These are phyloP conservation scores for Carex cristatella DNA, from an alignment of 176 grass and related monocot genomes.

Conservation along the genomic window DNA sequence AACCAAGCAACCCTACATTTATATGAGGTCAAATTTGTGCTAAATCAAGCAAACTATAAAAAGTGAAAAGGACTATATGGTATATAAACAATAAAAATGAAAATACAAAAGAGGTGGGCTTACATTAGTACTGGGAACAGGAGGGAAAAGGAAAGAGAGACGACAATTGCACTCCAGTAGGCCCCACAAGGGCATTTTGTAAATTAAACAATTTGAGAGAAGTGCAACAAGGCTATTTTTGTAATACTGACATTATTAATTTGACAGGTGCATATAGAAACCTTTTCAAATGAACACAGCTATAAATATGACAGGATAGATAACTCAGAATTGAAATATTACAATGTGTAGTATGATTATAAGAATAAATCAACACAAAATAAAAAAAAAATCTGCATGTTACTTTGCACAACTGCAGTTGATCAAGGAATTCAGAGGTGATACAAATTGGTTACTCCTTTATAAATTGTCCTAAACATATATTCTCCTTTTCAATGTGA, in stretches of 20 bases:
- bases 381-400: not conserved
- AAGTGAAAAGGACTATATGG: not conserved
- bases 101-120: not conserved
- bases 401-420: not conserved
- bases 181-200: not conserved
- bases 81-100: not conserved
- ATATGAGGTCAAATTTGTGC: not conserved
- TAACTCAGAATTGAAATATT: not conserved
- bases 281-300: not conserved
- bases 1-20: not conserved
- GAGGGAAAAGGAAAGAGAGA: no score
- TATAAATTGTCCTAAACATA: not conserved
- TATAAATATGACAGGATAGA: not conserved
- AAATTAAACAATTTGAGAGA: not conserved
- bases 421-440: not conserved
- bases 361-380: not conserved
- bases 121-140: not conserved
- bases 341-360: not conserved
- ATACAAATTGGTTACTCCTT: not conserved
- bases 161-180: not conserved
- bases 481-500: constrained; percentile 1
- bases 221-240: not conserved
- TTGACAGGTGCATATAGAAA: not conserved
- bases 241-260: not conserved
- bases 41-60: not conserved